Evolutionary conservation across 1,284 basidiomycete genomes (phyloP).

Genomic region (Ceratobasidium sp.): DNA sequence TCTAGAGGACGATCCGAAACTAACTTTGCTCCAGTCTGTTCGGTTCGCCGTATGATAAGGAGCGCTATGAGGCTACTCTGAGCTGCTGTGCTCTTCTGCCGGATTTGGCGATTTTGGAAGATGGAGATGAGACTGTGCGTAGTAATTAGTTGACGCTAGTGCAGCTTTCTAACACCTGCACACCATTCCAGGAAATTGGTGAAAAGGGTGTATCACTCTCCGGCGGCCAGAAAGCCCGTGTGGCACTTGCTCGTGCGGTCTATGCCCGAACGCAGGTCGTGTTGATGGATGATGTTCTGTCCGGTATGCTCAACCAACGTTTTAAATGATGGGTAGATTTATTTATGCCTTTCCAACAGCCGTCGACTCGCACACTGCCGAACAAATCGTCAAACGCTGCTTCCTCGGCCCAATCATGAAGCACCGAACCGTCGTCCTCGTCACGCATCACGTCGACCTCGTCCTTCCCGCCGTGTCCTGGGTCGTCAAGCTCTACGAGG

Average conservation of each 20-base stretch:
- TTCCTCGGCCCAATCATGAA: slow-evolving; percentile 73
- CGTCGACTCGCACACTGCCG: slow-evolving; percentile 77
- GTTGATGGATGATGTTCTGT: slow-evolving; percentile 50
- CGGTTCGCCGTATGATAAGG: slow-evolving; percentile 55
- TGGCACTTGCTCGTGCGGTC: slow-evolving; percentile 50
- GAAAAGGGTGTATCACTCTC: slow-evolving; percentile 42
- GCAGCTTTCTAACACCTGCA: too few species aligned
- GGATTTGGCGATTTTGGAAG: slow-evolving; percentile 51
- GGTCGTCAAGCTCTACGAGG: slow-evolving; percentile 37
- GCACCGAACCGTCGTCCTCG: slow-evolving; percentile 77
- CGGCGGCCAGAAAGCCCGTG: slow-evolving; percentile 32
- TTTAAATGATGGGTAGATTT: too few species aligned
- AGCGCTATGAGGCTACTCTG: slow-evolving; percentile 55
- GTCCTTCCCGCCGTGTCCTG: slow-evolving; percentile 74
- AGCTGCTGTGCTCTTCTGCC: slow-evolving; percentile 50
- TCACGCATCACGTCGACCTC: slow-evolving; percentile 82
- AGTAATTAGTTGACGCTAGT: neutral
- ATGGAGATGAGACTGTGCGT: slow-evolving; percentile 50
- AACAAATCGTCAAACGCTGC: slow-evolving; percentile 74
- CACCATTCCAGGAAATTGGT: slow-evolving; percentile 23
- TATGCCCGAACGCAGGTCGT: slow-evolving; percentile 52
- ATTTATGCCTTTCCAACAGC: neutral
- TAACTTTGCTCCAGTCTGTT: slow-evolving; percentile 54
- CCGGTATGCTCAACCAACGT: neutral
- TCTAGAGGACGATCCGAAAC: too few species aligned